A percentile compares a stretch with the other conserved stretches of the same genome.
phyloP scores from a whole-genome alignment of 345 rosid species.

The Pseudoturritis turrita region DNA sequence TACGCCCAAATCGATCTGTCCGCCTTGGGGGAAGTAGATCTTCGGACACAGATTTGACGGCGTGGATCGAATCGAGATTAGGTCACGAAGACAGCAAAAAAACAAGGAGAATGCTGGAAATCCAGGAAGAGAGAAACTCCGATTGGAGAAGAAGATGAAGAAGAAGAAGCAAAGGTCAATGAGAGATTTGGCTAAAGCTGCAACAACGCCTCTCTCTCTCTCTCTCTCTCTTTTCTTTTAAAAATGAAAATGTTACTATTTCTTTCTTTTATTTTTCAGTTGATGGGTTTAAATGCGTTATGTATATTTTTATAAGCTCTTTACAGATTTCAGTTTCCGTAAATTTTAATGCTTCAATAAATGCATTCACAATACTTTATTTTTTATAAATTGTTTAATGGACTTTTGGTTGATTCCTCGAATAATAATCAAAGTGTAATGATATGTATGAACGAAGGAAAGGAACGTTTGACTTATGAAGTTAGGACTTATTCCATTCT shows the following conservation, averaged over 20 bases:
- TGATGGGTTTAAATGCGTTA: slow-evolving; percentile 9
- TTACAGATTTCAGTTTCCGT: slow-evolving; percentile 3
- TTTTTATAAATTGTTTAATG: neutral
- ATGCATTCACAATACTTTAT: slow-evolving; percentile 6
- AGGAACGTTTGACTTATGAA: slow-evolving; percentile 8
- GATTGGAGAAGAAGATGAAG: slow-evolving; percentile 15
- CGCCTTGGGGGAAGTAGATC: neutral
- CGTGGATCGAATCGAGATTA: neutral
- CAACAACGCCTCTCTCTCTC: neutral
- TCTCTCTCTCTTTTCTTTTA: neutral
- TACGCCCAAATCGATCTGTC: neutral
- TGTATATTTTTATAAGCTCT: neutral
- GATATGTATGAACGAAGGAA: slow-evolving; percentile 26
- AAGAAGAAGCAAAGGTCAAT: slow-evolving; percentile 16
- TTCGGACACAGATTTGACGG: neutral
- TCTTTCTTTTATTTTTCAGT: neutral
- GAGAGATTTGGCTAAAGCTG: slow-evolving; percentile 14
- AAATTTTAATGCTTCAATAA: slow-evolving; percentile 8
- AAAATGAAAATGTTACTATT: neutral
- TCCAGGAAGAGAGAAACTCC: neutral
- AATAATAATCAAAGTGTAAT: slow-evolving; percentile 13
- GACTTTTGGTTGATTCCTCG: neutral
- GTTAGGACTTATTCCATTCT: neutral
- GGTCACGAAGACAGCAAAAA: neutral
- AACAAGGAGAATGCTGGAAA: neutral